These are phyloP conservation scores for Irpex sp. DNA, from an alignment of 1,284 basidiomycete genomes.

Conservation along the genomic window DNA sequence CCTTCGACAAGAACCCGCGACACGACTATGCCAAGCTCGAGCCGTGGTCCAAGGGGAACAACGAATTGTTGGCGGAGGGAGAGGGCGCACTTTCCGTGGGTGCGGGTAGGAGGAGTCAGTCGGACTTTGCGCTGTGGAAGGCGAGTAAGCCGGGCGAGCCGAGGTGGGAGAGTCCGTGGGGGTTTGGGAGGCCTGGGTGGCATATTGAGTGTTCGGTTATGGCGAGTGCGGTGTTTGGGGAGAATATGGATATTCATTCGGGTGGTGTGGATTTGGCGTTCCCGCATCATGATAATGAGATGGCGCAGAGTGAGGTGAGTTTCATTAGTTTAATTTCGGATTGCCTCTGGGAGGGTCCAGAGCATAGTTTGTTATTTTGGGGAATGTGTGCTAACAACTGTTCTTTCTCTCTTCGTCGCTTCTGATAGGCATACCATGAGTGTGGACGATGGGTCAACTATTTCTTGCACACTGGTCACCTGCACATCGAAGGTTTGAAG, in stretches of 20 bases:
- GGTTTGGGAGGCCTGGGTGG: conserved; percentile 96
- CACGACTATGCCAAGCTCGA: conserved; percentile 94
- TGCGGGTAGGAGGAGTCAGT: conserved; percentile 58
- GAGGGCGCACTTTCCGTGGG: conserved; percentile 78
- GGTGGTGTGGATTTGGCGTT: conserved; percentile 97
- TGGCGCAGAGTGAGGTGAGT: conserved; percentile 92
- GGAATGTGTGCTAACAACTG: too few species aligned
- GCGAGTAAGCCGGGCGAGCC: conserved; percentile 97
- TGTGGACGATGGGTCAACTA: conserved; percentile 98
- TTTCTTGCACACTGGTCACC: conserved; percentile 97
- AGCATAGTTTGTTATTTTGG: too few species aligned
- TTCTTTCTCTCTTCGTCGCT: too few species aligned
- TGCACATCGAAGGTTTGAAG: conserved; percentile 98
- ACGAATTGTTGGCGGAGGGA: conserved; percentile 87
- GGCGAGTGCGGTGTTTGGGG: conserved; percentile 91
- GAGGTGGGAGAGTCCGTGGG: conserved; percentile 96
- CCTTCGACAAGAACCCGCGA: conserved; percentile 76
- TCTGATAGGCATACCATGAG: conserved; percentile 82
- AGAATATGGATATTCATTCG: conserved; percentile 96
- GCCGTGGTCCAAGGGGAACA: conserved; percentile 94
- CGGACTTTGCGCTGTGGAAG: conserved; percentile 99
- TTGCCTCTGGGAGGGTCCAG: too few species aligned
- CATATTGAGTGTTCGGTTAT: conserved; percentile 99
- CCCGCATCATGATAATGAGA: conserved; percentile 99
- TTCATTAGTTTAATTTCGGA: too few species aligned